Evolutionary conservation across 768 basidiomycete species (phyloP).

Genomic region (Cyathus striatus): DNA sequence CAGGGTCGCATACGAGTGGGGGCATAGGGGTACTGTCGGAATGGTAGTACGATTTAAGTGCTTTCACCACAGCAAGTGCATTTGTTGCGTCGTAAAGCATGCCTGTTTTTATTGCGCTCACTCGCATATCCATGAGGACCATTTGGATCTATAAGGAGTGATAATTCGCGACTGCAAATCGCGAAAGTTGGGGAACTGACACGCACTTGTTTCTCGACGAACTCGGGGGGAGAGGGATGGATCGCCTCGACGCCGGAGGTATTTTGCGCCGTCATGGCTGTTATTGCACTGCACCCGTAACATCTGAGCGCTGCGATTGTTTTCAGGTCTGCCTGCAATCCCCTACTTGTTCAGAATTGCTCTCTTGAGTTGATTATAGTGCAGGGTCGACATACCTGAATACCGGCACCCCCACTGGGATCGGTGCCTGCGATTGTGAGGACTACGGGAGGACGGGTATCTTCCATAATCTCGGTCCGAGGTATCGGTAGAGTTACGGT

Average conservation of each 20-base stretch:
- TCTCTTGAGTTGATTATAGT: neutral
- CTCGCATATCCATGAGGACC: constrained; percentile 66
- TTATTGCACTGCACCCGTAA: constrained; percentile 79
- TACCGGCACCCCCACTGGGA: constrained; percentile 82
- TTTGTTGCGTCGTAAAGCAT: constrained; percentile 72
- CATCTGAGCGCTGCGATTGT: constrained; percentile 75
- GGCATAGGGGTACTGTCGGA: constrained; percentile 26
- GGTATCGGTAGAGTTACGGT: too few species aligned
- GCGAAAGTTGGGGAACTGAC: too few species aligned
- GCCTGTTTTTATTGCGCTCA: constrained; percentile 80
- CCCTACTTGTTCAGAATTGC: neutral
- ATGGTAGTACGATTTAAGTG: constrained; percentile 37
- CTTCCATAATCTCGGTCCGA: too few species aligned
- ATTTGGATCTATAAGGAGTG: constrained; percentile 63
- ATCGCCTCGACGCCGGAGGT: constrained; percentile 78
- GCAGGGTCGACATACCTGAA: constrained; percentile 54
- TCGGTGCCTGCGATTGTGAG: constrained; percentile 82
- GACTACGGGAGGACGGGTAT: too few species aligned
- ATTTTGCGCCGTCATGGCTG: constrained; percentile 88
- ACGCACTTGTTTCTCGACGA: constrained; percentile 68
- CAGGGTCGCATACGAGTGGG: constrained; percentile 80
- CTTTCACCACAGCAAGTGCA: constrained; percentile 43
- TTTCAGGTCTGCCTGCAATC: constrained; percentile 73
- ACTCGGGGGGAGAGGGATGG: constrained; percentile 59
- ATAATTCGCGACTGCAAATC: too few species aligned